Evolutionary conservation across 768 basidiomycete species (phyloP).

Genomic region (Xerocomellus dryophilus): DNA sequence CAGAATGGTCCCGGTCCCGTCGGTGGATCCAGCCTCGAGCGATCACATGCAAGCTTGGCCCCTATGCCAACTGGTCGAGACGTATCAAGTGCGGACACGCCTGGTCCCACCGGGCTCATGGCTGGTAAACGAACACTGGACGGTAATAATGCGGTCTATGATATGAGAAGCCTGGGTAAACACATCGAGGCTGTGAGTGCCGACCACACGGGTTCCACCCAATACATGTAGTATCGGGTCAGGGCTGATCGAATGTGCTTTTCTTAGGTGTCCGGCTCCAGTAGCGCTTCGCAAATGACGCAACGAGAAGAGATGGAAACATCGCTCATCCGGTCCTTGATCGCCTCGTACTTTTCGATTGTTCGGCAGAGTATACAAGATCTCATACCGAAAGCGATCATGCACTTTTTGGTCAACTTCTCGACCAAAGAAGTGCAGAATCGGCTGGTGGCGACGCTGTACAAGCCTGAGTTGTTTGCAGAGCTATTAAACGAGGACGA

Average conservation of each 20-base stretch:
- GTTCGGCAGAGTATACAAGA: constrained; percentile 97
- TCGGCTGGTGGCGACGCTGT: constrained; percentile 87
- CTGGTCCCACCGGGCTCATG: constrained; percentile 59
- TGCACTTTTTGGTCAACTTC: constrained; percentile 96
- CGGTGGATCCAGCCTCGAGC: constrained; percentile 51
- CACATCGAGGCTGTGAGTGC: constrained; percentile 93
- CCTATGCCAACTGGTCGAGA: constrained; percentile 62
- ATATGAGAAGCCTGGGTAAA: constrained; percentile 98
- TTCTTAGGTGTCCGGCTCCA: constrained; percentile 52
- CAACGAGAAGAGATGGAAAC: constrained; percentile 96
- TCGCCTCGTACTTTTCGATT: constrained; percentile 93
- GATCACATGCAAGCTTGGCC: constrained; percentile 23
- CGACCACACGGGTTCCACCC: not conserved
- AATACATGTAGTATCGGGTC: constrained; percentile 7
- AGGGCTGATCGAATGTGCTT: constrained; percentile 5
- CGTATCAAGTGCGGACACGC: constrained; percentile 51
- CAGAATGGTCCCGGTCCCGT: constrained; percentile 80
- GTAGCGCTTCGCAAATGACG: constrained; percentile 62
- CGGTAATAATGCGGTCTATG: constrained; percentile 81
- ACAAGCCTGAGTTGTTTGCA: constrained; percentile 90
- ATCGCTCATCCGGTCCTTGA: constrained; percentile 88
- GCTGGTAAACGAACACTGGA: constrained; percentile 66
- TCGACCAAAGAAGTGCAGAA: constrained; percentile 98
- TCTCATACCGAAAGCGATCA: constrained; percentile 94
- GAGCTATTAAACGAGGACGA: constrained; percentile 96